Conservation (phyloP, 2,329 filamentous ascomycete species). For the Cytospora schulzeri region DNA sequence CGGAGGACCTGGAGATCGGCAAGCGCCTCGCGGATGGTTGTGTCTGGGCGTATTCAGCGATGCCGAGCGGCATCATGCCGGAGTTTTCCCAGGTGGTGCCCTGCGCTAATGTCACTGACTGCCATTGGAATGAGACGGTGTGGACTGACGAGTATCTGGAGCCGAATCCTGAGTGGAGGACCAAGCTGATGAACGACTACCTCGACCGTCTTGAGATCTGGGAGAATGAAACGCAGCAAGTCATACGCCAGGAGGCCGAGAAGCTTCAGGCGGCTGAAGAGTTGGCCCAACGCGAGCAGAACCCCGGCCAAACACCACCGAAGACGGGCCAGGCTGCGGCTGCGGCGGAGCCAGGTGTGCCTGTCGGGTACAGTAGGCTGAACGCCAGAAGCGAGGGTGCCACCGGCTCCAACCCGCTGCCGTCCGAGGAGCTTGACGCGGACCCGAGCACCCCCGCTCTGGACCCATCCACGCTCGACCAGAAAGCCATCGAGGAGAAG, state of each 20-base stretch:
- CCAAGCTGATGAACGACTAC: conserved; percentile 47
- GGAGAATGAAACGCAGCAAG: conserved; percentile 35
- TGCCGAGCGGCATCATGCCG: conserved; percentile 65
- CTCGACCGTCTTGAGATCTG: conserved; percentile 42
- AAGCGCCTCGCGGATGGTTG: conserved; percentile 68
- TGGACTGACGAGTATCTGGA: conserved; percentile 53
- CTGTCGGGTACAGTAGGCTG: conserved; percentile 2
- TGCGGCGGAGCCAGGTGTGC: not conserved
- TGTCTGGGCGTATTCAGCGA: conserved; percentile 68
- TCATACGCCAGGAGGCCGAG: conserved; percentile 33
- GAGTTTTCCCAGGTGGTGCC: conserved; percentile 53
- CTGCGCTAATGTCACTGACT: conserved; percentile 51
- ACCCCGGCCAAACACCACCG: not conserved
- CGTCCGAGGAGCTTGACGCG: not conserved
- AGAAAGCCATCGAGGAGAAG: conserved; percentile 29
- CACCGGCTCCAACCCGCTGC: not conserved
- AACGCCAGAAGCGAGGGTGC: not conserved
- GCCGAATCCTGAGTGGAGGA: conserved; percentile 46
- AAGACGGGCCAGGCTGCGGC: not conserved
- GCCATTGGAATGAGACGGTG: conserved; percentile 54
- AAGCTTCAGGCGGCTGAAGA: conserved; percentile 32
- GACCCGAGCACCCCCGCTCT: not conserved
- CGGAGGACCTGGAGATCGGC: conserved; percentile 63
- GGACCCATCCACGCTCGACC: conserved; percentile 19
- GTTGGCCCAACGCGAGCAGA: not conserved